Conservation (phyloP, 495 filamentous ascomycete species). For the Patellaria atrata region DNA sequence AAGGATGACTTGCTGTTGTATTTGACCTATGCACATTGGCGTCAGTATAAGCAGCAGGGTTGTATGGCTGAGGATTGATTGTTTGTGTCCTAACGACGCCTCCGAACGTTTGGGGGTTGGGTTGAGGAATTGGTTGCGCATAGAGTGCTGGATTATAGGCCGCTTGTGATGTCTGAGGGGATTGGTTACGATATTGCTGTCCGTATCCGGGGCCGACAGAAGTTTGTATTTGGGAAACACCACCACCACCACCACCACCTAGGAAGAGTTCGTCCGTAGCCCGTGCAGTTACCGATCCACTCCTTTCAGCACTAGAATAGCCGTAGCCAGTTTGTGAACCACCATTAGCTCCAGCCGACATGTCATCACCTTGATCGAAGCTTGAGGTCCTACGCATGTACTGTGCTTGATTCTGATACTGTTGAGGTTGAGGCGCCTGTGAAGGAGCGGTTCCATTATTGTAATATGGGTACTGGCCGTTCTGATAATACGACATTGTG, state of each 20-base stretch:
- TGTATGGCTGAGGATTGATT: constrained; percentile 47
- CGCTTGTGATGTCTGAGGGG: constrained; percentile 36
- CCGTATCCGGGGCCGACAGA: constrained; percentile 23
- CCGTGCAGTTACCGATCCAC: constrained; percentile 19
- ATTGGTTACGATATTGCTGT: constrained; percentile 43
- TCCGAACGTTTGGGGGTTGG: constrained; percentile 31
- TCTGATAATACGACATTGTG: constrained; percentile 37
- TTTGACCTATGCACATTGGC: constrained; percentile 11
- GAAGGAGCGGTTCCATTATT: constrained; percentile 21
- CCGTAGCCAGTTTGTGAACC: constrained; percentile 15
- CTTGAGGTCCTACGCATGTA: constrained; percentile 48
- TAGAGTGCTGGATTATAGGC: constrained; percentile 80
- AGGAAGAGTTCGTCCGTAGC: constrained; percentile 31
- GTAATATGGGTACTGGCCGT: constrained; percentile 36
- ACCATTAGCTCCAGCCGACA: constrained; percentile 28
- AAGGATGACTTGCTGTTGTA: constrained; percentile 17
- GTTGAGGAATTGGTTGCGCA: constrained; percentile 45
- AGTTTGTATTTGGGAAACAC: constrained; percentile 1
- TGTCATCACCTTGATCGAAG: constrained; percentile 70
- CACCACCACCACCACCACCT: constrained; percentile 22
- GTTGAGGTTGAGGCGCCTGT: constrained; percentile 7
- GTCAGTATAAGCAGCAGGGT: constrained; percentile 46
- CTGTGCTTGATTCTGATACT: constrained; percentile 18
- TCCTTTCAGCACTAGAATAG: constrained; percentile 25
- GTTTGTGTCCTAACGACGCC: constrained; percentile 22